Conservation (phyloP, 2,329 filamentous ascomycete genomes). For the Coleophoma cylindrospora region DNA sequence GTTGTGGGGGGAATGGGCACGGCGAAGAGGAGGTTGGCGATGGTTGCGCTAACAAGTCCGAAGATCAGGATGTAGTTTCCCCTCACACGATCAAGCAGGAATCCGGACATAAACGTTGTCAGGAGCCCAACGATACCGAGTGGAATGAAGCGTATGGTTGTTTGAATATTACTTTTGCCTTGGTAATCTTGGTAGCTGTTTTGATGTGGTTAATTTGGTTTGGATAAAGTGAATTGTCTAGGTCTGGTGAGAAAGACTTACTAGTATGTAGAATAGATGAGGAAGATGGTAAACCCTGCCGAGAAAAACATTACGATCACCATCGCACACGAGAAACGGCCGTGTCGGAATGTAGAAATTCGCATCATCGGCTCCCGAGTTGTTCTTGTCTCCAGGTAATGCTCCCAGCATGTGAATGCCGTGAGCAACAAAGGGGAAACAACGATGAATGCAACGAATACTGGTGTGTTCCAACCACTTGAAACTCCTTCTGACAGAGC, state of each 20-base stretch:
- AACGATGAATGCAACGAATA: constrained; percentile 53
- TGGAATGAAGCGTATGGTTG: constrained; percentile 64
- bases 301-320: constrained; percentile 63
- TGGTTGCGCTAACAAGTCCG: constrained; percentile 31
- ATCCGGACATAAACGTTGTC: constrained; percentile 14
- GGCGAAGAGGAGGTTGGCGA: constrained; percentile 57
- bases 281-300: constrained; percentile 61
- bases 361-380: constrained; percentile 57
- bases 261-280: constrained; percentile 63
- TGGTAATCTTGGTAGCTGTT: constrained; percentile 60
- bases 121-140: constrained; percentile 50
- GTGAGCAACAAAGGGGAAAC: constrained; percentile 47
- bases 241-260: constrained; percentile 4
- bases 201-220: neutral
- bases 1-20: constrained; percentile 55
- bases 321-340: constrained; percentile 57
- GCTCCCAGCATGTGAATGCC: constrained; percentile 33
- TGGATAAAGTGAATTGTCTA: neutral
- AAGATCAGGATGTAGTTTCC: constrained; percentile 51
- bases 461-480: constrained; percentile 60
- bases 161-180: constrained; percentile 55
- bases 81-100: constrained; percentile 15
- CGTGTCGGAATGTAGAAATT: constrained; percentile 56
- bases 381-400: constrained; percentile 48
- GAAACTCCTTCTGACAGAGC: constrained; percentile 66